Conservation (phyloP, 192 early-diverging fungal species). For the Geranomyces michiganensis region DNA sequence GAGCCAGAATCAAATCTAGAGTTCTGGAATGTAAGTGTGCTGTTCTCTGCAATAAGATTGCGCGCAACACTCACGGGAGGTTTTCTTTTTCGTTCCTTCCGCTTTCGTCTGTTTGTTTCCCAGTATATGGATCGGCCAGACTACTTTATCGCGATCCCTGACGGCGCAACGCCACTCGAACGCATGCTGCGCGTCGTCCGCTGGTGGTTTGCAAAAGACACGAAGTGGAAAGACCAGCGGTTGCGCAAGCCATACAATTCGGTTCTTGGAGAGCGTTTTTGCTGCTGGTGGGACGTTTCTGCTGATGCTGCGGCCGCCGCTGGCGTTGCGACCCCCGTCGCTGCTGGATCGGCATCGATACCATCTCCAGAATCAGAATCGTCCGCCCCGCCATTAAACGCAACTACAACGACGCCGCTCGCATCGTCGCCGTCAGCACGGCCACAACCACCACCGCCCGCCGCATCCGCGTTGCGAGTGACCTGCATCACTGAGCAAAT, state of each 20-base stretch:
- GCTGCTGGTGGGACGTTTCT: slow-evolving; percentile 74
- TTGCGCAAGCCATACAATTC: slow-evolving; percentile 97
- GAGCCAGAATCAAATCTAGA: slow-evolving; percentile 77
- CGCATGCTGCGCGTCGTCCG: slow-evolving; percentile 70
- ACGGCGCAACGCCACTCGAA: slow-evolving; percentile 64
- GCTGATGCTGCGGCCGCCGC: background rate
- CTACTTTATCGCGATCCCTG: slow-evolving; percentile 67
- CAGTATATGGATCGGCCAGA: slow-evolving; percentile 80
- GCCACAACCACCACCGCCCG: background rate
- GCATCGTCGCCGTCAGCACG: background rate
- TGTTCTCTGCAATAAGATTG: too few species aligned
- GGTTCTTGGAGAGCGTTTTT: slow-evolving; percentile 89
- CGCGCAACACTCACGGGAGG: background rate
- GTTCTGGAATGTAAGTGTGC: slow-evolving; percentile 50
- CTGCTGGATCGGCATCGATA: background rate
- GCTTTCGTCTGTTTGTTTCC: too few species aligned
- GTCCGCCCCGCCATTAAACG: too few species aligned
- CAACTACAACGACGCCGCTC: background rate
- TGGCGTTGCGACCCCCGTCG: background rate
- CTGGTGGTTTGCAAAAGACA: slow-evolving; percentile 75
- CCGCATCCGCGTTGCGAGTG: background rate
- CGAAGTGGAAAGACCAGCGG: slow-evolving; percentile 62
- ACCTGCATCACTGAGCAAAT: slow-evolving; percentile 80
- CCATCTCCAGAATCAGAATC: too few species aligned
- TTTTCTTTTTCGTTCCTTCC: slow-evolving; percentile 19